These are phyloP conservation scores for Dryadomyces sulphureus DNA, from an alignment of 2,329 filamentous ascomycete genomes.

Conservation along the genomic window DNA sequence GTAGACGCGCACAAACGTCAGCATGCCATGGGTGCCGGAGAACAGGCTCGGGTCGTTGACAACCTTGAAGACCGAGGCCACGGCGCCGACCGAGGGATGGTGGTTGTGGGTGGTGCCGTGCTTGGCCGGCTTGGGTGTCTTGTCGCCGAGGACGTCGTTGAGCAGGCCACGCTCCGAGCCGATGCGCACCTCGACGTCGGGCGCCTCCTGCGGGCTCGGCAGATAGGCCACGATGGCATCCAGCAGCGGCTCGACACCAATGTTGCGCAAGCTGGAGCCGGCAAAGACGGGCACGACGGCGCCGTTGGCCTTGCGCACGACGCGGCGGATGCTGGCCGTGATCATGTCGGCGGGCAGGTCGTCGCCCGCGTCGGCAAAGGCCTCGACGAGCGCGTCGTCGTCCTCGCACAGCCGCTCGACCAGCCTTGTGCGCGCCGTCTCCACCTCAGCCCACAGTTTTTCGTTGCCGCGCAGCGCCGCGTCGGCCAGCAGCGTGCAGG, in stretches of 20 bases:
- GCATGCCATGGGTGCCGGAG: conserved; percentile 46
- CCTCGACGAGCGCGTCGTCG: conserved; percentile 74
- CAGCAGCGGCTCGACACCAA: conserved; percentile 82
- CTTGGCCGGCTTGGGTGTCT: conserved; percentile 3
- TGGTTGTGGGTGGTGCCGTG: conserved; percentile 13
- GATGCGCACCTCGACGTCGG: conserved; percentile 10
- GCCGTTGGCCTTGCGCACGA: conserved; percentile 53
- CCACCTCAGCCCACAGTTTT: conserved; percentile 50
- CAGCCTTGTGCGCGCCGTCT: conserved; percentile 59
- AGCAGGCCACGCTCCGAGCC: conserved; percentile 37
- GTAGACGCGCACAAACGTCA: conserved; percentile 89
- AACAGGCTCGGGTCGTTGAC: conserved; percentile 61
- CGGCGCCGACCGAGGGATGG: conserved; percentile 20
- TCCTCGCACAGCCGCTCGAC: conserved; percentile 77
- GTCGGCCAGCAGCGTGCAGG: conserved; percentile 16
- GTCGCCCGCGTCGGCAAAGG: conserved; percentile 64
- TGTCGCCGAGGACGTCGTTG: conserved; percentile 21
- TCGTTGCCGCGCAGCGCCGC: conserved; percentile 33
- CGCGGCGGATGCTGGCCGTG: conserved; percentile 57
- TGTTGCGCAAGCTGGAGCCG: conserved; percentile 83
- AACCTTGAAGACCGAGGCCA: conserved; percentile 81
- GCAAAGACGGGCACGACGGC: conserved; percentile 76
- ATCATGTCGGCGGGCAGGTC: conserved; percentile 57
- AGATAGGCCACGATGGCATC: conserved; percentile 81
- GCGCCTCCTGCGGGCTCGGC: conserved; percentile 48